Conservation (phyloP, 306 rosid genomes). For the Fragaria ananassa region DNA sequence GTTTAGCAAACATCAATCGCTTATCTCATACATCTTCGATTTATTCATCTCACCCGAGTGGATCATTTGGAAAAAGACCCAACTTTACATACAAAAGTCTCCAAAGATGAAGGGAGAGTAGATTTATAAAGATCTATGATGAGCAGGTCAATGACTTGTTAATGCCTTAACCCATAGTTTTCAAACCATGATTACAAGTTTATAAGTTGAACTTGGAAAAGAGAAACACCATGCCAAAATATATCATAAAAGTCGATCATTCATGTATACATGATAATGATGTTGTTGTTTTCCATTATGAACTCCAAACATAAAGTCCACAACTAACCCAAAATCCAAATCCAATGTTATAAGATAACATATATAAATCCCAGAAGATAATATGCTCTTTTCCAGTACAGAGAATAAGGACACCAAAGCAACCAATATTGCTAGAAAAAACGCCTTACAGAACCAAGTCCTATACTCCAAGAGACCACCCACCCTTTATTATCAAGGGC, state of each 20-base stretch:
- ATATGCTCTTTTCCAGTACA: slow-evolving; percentile 31
- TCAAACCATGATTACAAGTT: slow-evolving; percentile 18
- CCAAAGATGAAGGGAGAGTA: slow-evolving; percentile 31
- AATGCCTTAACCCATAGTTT: slow-evolving; percentile 29
- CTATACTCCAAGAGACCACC: neutral
- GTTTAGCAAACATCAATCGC: neutral
- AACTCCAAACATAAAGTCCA: slow-evolving; percentile 29
- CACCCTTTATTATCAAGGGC: neutral
- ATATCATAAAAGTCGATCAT: slow-evolving; percentile 32
- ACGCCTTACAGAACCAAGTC: neutral
- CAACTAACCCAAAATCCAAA: slow-evolving; percentile 25
- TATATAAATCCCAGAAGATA: slow-evolving; percentile 27
- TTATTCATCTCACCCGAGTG: neutral
- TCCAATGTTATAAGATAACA: slow-evolving; percentile 40
- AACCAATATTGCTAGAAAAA: slow-evolving; percentile 17
- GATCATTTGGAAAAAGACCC: neutral
- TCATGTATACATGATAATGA: slow-evolving; percentile 41
- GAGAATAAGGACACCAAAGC: slow-evolving; percentile 31
- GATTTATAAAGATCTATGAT: slow-evolving; percentile 7
- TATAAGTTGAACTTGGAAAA: slow-evolving; percentile 25
- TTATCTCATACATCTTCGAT: neutral
- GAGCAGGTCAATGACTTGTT: slow-evolving; percentile 41
- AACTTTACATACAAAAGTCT: neutral
- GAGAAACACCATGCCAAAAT: slow-evolving; percentile 26
- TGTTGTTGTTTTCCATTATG: slow-evolving; percentile 37